Evolutionary conservation across 176 grass and related monocot species (phyloP), one percentile per base, ranked within the genome.

Genomic region (Cocos nucifera): DNA sequence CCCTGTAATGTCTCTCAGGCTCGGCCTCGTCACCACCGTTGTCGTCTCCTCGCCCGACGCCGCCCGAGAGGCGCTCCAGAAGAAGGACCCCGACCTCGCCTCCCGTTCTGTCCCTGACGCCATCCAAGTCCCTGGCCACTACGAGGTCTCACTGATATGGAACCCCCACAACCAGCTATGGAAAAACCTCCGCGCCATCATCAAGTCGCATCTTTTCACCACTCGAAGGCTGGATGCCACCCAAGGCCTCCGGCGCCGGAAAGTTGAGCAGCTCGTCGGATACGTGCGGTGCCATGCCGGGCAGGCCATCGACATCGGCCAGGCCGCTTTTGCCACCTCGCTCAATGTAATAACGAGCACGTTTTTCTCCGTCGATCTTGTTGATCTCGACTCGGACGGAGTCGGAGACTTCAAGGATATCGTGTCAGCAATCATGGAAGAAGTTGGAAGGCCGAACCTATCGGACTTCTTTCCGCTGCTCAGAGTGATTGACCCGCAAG

Each of bases 1-100:
- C 10, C 77, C 86, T 2, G 57, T 89, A 15, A 85, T 89, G 81
- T 81, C 64, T 18, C 49, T 89, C 39, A 67, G 65, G 65, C 64
- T 89, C 25, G 86, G 86, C 49, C 28, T 75, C 0, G 39, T 63
- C 52, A 21, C n/a, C 12, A 63, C 73, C 49, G 16, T 89, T 57
- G 74, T 89, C n/a, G 73, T 57, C 3, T 72, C 86, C 17, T 75
- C 86, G 48, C 69, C 86, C 4, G 61, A 71, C 0, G 73, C 60
- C 15, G 81, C 86, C 16, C 69, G 69, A 21, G 81, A 84, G 52
- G 69, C 69, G 22, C 71, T 89, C 35, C 77, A 84, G 35, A 59
- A 53, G 73, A 48, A 84, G 29, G 86, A 89, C 63, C 54, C 66
- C 51, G 6, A 75, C 32, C 39, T 84, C 26, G 69, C 86, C 15